Base-by-base conservation (phyloP, 345 rosid genomes). In the Durio zibethinus region DNA sequence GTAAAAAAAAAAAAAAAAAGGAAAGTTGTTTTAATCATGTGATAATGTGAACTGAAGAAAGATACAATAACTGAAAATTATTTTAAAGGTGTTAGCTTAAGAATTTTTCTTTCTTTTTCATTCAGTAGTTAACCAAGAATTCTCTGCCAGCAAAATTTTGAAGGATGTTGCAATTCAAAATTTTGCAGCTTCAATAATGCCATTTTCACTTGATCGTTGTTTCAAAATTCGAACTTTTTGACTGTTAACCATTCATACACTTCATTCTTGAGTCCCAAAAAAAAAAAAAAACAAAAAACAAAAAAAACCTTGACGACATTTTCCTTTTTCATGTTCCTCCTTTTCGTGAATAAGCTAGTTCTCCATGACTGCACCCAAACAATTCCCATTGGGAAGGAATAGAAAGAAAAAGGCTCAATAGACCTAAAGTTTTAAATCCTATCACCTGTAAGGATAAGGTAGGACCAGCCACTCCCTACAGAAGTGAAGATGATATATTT, bases 361-460 rank as follows among this genome's bases (percentile, higher is more conserved):
- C n/a, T n/a, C n/a, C 8, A 5, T 6, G 7, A 15, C 1, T 4
- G 53, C n/a, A 48, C 7, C n/a, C n/a, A 48, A 15, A 16, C 53
- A 15, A 15, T 48, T 48, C 53, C 5, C 38, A 35, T n/a, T 33
- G 4, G 36, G 36, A 33, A 33, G 36, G 36, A 33, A 33, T 33
- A 33, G 36, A 33, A 33, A 33, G 36, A 2, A 33, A 1, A 35
- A 48, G 3, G 3, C 1, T 0, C 53, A 1, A 4, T 3, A 15
- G 3, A n/a, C 7, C 15, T 54, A 6, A 8, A 33, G 42, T 27
- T 67, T 61, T 2, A 63, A 57, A 69, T 67, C 52, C n/a, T n/a
- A n/a, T n/a, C n/a, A n/a, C n/a, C 14, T 11, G 65, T 48, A 66
- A 42, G 85, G 87, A 85, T 85, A 85, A 82, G 85, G 85, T 70